Evolutionary conservation across 2,329 filamentous ascomycete species (phyloP), one percentile per base, ranked within the genome.

Genomic region (Madurella mycetomatis): DNA sequence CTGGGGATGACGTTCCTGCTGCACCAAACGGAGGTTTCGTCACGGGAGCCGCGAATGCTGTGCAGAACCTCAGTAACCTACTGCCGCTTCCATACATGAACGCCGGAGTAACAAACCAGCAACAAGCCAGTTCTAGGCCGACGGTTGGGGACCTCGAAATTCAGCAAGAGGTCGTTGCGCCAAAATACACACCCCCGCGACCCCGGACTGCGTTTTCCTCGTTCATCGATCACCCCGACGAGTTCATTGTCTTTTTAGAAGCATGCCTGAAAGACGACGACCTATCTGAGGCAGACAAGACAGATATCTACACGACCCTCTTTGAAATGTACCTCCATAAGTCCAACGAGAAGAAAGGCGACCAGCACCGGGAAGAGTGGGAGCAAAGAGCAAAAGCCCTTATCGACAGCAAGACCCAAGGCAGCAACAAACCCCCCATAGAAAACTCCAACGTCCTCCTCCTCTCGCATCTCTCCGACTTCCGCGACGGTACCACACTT

Each of bases 321-420:
- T 97, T 99, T 66, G 95, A 99, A 70, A 97, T 99, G 88, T 99
- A 97, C 67, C 76, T 99, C 9, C 88, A 95, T 69, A 94, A 91
- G 64, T 88, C 92, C 18, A 87, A 85, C 55, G 83, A 86, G 54
- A 86, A 86, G 65, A 88, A 85, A 64, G 85, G 85, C 9, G 75
- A 77, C 45, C 70, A 70, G 67, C 72, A 91, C 58, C 85, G 86
- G 60, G 82, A 87, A 62, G 82, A 87, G 60, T 99, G 94, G 92
- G 90, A 96, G 67, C 79, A 79, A 42, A 96, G 95, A 68, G 94
- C 94, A 0, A 96, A 94, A 73, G 85, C 84, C 58, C 80, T 97
- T 19, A 92, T 99, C 53, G 86, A 94, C 65, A 85, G 84, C 15
- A 54, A 46, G 12, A 50, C 30, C 30, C 42, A 45, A n/a, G 41